Base-by-base conservation (phyloP, 441 rosid genomes). In the Erodium moschatum region DNA sequence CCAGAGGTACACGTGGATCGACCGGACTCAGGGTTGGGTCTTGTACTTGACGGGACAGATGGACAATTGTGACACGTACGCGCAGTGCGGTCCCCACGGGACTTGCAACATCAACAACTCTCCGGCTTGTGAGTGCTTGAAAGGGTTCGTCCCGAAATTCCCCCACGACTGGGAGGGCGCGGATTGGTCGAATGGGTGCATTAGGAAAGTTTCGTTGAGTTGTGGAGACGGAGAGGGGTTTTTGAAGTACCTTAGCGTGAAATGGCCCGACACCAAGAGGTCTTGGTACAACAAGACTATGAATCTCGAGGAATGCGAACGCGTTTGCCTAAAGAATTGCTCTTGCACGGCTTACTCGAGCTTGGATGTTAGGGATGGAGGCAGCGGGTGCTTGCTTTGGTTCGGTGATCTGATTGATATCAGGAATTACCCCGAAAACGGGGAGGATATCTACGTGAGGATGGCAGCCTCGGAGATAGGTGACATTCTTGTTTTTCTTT, bases 331-430 rank as follows among this genome's bases (percentile, higher is more conserved):
- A 40, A 72, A 38, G 35, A 85, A 86, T 31, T 94, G 97, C 77
- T 81, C 86, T 15, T 94, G 97, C 65, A 83, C 81, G 0, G 97
- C 90, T 46, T 94, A 78, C 74, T 81, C 92, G 2, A 80, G 42
- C 70, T 67, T 79, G 3, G 81, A 88, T 72, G 83, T 93, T 19
- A 75, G 71, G 27, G 70, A 67, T 15, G 84, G 85, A 40, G 90
- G 85, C 1, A 50, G 76, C 0, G 98, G 98, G 3, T 89, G 96
- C 72, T 90, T 88, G 58, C 73, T 82, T 19, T 91, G 98, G 93
- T 77, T 76, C 19, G 84, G 70, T 0, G 84, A 85, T 4, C 75
- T 91, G 40, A 4, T 76, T 52, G 95, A 88, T 73, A 75, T 82
- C 48, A 73, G 97, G 68, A 78, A 81, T 21, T 87, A 89, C 52